Conservation (phyloP, 2,329 filamentous ascomycete species). For the Pseudogymnoascus sp. region DNA sequence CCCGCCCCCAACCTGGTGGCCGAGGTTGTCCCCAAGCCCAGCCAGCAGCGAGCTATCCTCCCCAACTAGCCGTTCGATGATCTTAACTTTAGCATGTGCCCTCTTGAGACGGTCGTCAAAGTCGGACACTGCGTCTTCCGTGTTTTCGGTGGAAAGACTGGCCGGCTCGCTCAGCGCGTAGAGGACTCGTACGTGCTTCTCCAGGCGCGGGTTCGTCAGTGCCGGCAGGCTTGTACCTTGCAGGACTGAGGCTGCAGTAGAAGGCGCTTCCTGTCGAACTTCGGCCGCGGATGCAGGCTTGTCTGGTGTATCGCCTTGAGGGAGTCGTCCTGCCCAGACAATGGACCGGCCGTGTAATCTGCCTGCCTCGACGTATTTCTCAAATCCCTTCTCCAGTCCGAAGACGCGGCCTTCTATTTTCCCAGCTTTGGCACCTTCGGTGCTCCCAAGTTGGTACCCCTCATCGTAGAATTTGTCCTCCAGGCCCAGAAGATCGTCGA, state of each 20-base stretch:
- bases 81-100: constrained; percentile 74
- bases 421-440: constrained; percentile 71
- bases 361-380: constrained; percentile 81
- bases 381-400: constrained; percentile 85
- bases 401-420: constrained; percentile 83
- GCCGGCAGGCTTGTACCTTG: constrained; percentile 33
- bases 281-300: constrained; percentile 10
- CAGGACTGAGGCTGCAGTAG: constrained; percentile 15
- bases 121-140: constrained; percentile 81
- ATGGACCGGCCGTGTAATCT: constrained; percentile 68
- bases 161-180: constrained; percentile 72
- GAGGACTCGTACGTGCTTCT: constrained; percentile 68
- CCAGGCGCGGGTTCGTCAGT: constrained; percentile 56
- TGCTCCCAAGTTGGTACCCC: constrained; percentile 67
- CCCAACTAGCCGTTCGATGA: constrained; percentile 67
- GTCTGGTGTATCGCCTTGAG: constrained; percentile 17
- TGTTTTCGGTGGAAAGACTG: constrained; percentile 72
- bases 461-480: constrained; percentile 71
- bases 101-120: constrained; percentile 84
- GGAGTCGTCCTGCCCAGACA: constrained; percentile 74
- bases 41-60: constrained; percentile 33
- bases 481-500: constrained; percentile 45
- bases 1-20: constrained; percentile 11
- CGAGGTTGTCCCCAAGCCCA: constrained; percentile 10
- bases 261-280: constrained; percentile 26